Conservation (phyloP, 2,329 filamentous ascomycete species). For the Neospermospora avenae region DNA sequence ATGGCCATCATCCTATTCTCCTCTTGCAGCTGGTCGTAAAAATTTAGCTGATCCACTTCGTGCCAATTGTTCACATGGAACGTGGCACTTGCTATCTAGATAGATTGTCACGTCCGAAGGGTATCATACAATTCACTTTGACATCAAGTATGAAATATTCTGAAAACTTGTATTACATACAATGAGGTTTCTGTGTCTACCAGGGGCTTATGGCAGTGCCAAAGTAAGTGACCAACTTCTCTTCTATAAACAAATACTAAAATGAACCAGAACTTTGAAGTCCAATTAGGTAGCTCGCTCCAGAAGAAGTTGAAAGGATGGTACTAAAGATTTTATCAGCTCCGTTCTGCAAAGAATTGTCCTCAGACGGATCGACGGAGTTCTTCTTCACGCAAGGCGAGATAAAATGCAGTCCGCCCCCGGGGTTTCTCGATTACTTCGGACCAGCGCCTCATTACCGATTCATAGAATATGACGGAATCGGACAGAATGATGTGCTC, state of each 20-base stretch:
- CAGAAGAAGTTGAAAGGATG: background rate
- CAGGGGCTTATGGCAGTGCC: constrained; percentile 55
- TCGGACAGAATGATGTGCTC: constrained; percentile 23
- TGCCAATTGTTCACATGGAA: background rate
- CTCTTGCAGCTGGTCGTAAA: background rate
- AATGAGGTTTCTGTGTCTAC: constrained; percentile 56
- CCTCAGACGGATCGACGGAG: constrained; percentile 41
- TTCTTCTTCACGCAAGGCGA: constrained; percentile 53
- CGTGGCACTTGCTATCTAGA: background rate
- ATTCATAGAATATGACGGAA: constrained; percentile 49
- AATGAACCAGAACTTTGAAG: constrained; percentile 48
- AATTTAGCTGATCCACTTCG: background rate
- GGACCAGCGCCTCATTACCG: constrained; percentile 36
- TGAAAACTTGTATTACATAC: background rate
- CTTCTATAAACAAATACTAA: constrained; percentile 4
- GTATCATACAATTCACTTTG: background rate
- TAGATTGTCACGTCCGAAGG: background rate
- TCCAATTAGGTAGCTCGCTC: constrained; percentile 44
- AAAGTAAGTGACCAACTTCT: constrained; percentile 39
- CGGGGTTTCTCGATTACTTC: constrained; percentile 52
- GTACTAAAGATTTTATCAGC: constrained; percentile 32
- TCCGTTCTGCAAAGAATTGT: constrained; percentile 46
- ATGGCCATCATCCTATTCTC: background rate
- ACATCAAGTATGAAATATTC: background rate
- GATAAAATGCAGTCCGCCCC: constrained; percentile 45